These are phyloP conservation scores for Gossypium ekmanianum DNA, from an alignment of 345 rosid species.

Conservation along the genomic window DNA sequence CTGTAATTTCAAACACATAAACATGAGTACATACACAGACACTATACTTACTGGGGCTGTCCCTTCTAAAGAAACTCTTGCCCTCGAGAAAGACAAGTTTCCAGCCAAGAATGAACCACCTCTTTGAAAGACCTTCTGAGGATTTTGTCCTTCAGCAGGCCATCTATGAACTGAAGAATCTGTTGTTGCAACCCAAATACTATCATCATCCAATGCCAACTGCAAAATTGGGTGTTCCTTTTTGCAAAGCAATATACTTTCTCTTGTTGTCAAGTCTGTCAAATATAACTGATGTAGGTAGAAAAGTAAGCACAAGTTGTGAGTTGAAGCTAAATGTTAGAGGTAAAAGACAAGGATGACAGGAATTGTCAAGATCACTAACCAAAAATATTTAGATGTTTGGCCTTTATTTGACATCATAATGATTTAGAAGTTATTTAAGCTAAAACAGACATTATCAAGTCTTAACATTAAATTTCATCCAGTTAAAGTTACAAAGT, in stretches of 20 bases:
- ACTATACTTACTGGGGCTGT: constrained; percentile 63
- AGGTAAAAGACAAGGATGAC: neutral
- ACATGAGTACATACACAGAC: neutral
- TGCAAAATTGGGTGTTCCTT: constrained; percentile 87
- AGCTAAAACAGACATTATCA: neutral
- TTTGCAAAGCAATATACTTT: constrained; percentile 87
- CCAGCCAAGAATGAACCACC: constrained; percentile 98
- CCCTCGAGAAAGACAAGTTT: constrained; percentile 89
- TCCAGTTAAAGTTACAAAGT: neutral
- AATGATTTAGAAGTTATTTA: neutral
- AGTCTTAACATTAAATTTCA: neutral
- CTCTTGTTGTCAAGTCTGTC: constrained; percentile 94
- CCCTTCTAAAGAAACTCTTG: constrained; percentile 92
- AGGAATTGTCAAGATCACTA: neutral
- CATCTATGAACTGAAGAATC: constrained; percentile 87
- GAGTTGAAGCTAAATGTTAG: constrained; percentile 19
- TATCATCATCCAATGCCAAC: constrained; percentile 84
- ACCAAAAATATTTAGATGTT: neutral
- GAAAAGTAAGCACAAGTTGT: neutral
- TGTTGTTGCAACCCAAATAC: constrained; percentile 92
- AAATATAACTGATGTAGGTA: constrained; percentile 66
- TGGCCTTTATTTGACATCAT: neutral
- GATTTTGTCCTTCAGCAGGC: constrained; percentile 88
- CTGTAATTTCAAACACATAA: neutral
- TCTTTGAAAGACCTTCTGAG: constrained; percentile 76